Conservation (phyloP, 371 early-diverging fungal genomes). For the Gilbertella persicaria region DNA sequence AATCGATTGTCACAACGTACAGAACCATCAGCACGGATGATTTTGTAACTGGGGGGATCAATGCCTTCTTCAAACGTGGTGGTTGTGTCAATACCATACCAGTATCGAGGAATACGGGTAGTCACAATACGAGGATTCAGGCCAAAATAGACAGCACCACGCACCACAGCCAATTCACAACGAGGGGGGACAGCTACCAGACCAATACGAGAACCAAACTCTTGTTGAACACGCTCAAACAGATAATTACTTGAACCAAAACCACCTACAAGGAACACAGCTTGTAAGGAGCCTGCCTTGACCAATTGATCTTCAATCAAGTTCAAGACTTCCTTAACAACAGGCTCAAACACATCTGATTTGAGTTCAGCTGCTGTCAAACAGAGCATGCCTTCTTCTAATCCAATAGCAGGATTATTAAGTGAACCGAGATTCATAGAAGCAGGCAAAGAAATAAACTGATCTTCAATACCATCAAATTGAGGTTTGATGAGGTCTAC, state of each 20-base stretch:
- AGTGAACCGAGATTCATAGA: slow-evolving; percentile 21
- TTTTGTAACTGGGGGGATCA: slow-evolving; percentile 54
- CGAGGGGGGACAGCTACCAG: slow-evolving; percentile 54
- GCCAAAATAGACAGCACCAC: slow-evolving; percentile 63
- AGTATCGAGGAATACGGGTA: slow-evolving; percentile 62
- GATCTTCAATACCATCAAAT: slow-evolving; percentile 61
- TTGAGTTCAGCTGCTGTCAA: slow-evolving; percentile 57
- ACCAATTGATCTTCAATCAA: slow-evolving; percentile 50
- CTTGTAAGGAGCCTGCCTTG: slow-evolving; percentile 49
- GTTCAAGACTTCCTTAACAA: slow-evolving; percentile 49
- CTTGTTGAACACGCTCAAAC: slow-evolving; percentile 52
- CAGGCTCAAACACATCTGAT: slow-evolving; percentile 55
- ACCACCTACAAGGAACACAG: slow-evolving; percentile 63
- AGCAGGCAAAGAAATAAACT: slow-evolving; percentile 39
- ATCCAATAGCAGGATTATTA: slow-evolving; percentile 40
- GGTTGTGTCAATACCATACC: slow-evolving; percentile 67
- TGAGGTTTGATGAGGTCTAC: slow-evolving; percentile 61
- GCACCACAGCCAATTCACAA: slow-evolving; percentile 55
- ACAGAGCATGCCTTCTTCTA: slow-evolving; percentile 61
- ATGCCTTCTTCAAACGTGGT: slow-evolving; percentile 58
- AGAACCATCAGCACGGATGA: slow-evolving; percentile 51
- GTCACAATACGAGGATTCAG: slow-evolving; percentile 56
- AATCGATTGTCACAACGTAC: slow-evolving; percentile 54
- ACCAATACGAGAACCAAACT: slow-evolving; percentile 44
- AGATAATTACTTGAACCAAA: slow-evolving; percentile 66